phyloP scores from a whole-genome alignment of 202 grass and related monocot genomes.

The Schoenoplectus triqueter region DNA sequence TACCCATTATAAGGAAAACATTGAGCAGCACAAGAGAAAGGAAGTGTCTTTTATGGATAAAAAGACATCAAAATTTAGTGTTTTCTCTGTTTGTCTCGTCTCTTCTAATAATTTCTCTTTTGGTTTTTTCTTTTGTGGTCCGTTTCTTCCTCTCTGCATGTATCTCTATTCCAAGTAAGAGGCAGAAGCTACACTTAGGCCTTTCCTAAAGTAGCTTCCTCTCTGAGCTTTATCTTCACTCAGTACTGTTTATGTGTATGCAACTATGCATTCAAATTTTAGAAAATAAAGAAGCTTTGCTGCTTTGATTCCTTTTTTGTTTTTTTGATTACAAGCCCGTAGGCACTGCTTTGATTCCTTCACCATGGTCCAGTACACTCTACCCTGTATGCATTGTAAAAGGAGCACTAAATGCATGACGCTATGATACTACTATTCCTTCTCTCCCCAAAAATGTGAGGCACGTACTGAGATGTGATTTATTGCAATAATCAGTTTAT shows the following conservation, averaged over 20 bases:
- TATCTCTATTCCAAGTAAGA: conserved; percentile 28
- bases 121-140: conserved; percentile 2
- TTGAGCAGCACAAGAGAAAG: conserved; percentile 31
- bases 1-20: conserved; percentile 30
- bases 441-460: background rate
- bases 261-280: conserved; percentile 31
- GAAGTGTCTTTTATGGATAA: conserved; percentile 31
- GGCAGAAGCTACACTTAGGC: conserved; percentile 30
- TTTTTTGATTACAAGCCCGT: too few species aligned
- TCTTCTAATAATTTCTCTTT: background rate
- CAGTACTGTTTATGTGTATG: conserved; percentile 26
- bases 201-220: conserved; percentile 27
- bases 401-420: conserved; percentile 23
- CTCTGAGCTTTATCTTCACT: conserved; percentile 27
- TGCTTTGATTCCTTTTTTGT: conserved; percentile 15
- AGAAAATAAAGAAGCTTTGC: background rate
- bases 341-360: conserved; percentile 13
- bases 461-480: background rate
- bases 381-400: conserved; percentile 7
- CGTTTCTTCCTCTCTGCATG: background rate
- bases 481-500: background rate
- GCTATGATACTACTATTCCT: background rate
- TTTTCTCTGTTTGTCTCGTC: conserved; percentile 27
- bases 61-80: conserved; percentile 30
- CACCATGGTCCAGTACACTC: conserved; percentile 7